Conservation (phyloP, 2,329 filamentous ascomycete genomes). For the Aureobasidium musti region DNA sequence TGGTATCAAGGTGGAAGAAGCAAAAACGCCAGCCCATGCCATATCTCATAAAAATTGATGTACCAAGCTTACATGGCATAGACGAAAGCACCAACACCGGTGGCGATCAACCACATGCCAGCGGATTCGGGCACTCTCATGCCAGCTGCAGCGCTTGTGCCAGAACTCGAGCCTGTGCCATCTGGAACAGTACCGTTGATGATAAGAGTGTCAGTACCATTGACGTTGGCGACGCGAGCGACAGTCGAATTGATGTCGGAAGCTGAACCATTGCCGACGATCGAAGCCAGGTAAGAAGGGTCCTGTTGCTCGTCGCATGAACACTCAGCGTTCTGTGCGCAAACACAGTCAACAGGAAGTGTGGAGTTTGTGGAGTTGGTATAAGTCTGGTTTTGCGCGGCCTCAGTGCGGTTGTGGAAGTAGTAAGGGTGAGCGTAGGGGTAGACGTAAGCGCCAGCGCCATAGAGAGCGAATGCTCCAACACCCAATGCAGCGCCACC, state of each 20-base stretch:
- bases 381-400: constrained; percentile 38
- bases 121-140: constrained; percentile 37
- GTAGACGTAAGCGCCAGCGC: constrained; percentile 64
- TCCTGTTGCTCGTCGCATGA: constrained; percentile 69
- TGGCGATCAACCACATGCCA: constrained; percentile 46
- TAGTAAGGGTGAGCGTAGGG: constrained; percentile 59
- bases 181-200: constrained; percentile 72
- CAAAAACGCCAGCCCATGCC: constrained; percentile 13
- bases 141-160: constrained; percentile 35
- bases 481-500: constrained; percentile 55
- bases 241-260: constrained; percentile 66
- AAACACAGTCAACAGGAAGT: constrained; percentile 63
- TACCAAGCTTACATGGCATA: constrained; percentile 36
- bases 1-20: constrained; percentile 9
- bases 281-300: constrained; percentile 59
- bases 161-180: constrained; percentile 39
- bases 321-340: constrained; percentile 59
- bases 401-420: constrained; percentile 51
- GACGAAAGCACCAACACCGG: constrained; percentile 44
- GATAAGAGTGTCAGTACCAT: constrained; percentile 64
- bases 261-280: constrained; percentile 61
- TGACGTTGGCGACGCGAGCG: constrained; percentile 63
- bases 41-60: constrained; percentile 12
- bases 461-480: constrained; percentile 65
- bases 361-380: constrained; percentile 55